Base-by-base conservation (phyloP, 2,329 filamentous ascomycete genomes). In the Xylaria hypoxylon region DNA sequence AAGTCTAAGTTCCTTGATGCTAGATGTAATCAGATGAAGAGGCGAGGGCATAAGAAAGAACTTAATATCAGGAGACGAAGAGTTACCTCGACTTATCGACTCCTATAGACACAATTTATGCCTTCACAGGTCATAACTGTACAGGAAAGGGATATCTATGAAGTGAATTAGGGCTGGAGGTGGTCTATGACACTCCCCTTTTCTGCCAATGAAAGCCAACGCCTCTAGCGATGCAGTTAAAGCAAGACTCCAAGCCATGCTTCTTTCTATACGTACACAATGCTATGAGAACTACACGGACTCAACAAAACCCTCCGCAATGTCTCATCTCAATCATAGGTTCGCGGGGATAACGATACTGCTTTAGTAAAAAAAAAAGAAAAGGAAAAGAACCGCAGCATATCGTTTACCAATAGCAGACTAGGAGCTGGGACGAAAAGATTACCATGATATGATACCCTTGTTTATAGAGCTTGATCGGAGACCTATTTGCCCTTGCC, bases 101-200 rank as follows among this genome's bases (percentile, higher is more conserved):
- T n/a, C 33, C 7, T 19, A 22, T 19, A 28, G 51, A 5, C 35
- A 47, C 13, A 45, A 47, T 6, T 24, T 15, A 6, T 15, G 38
- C n/a, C 47, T 31, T 47, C 2, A 19, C 13, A 8, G 59, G 15
- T 11, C 5, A n/a, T n/a, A 44, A 19, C 24, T 31, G 13, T 11
- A 56, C 26, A 42, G 11, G 13, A 50, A 24, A 35, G 38, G 42
- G 53, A 24, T 44, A 50, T 52, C 38, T 42, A 42, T 26, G n/a
- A 52, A 38, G 45, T 17, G 35, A 52, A 35, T 2, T 13, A 19
- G 5, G 17, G 33, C 44, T 7, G 5, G n/a, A 13, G 7, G 47
- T 17, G 38, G 10, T 55, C 50, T 31, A 19, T 13, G 5, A 22
- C 33, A 19, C 3, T 13, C 45, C 15, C 15, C 22, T n/a, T n/a